phyloP scores from a whole-genome alignment of 2,329 filamentous ascomycete genomes.

The Tolypocladium pustulatum region DNA sequence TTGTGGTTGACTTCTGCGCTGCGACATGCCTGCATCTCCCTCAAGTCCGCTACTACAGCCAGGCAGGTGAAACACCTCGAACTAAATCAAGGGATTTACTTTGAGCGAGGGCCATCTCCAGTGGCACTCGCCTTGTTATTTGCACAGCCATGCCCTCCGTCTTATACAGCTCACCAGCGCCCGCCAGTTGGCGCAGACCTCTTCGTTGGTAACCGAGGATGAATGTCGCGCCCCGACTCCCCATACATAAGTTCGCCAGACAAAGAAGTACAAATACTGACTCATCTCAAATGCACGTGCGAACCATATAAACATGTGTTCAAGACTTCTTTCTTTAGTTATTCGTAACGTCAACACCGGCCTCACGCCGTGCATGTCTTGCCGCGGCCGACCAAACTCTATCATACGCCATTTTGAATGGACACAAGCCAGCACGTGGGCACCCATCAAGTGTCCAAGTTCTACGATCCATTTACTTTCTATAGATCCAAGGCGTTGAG shows the following conservation, averaged over 20 bases:
- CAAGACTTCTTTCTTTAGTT: background rate
- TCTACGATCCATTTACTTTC: constrained; percentile 1
- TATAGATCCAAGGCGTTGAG: background rate
- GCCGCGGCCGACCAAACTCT: background rate
- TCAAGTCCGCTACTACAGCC: background rate
- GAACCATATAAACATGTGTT: background rate
- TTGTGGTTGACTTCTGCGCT: background rate
- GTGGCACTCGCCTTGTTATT: no score
- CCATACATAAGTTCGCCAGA: no score
- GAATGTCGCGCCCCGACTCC: no score
- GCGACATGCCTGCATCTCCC: background rate
- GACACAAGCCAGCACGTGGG: constrained; percentile 1
- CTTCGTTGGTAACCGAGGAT: no score
- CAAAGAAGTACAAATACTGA: background rate
- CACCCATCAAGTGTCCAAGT: constrained; percentile 1
- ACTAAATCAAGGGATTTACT: no score
- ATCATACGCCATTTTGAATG: background rate
- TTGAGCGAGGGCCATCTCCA: no score
- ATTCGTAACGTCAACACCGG: background rate
- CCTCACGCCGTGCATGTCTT: background rate
- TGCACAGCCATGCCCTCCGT: no score
- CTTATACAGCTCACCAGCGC: no score
- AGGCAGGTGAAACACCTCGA: no score
- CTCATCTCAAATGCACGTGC: background rate
- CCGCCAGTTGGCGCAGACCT: no score